Conservation (phyloP, 176 grass and related monocot genomes). For the Zoysia pacifica region DNA sequence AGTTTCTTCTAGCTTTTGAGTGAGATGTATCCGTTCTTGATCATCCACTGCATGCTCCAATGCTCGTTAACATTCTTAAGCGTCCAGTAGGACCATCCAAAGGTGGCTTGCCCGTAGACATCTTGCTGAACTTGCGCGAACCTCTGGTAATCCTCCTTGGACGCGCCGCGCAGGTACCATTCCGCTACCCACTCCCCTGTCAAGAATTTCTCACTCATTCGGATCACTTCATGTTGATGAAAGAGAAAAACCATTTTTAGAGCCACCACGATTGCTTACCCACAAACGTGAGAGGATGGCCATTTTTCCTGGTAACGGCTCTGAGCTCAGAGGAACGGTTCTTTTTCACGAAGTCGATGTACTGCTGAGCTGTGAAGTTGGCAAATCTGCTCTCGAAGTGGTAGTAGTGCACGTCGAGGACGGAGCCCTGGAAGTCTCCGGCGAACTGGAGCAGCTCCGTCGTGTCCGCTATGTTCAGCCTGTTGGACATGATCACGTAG, state of each 20-base stretch:
- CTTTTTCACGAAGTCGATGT: conserved; percentile 50
- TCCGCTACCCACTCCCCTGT: conserved; percentile 62
- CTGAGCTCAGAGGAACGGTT: conserved; percentile 28
- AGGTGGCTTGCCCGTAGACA: conserved; percentile 54
- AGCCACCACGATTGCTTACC: conserved; percentile 22
- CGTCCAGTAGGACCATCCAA: conserved; percentile 78
- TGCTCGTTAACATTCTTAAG: conserved; percentile 52
- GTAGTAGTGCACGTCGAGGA: conserved; percentile 73
- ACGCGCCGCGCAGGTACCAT: conserved; percentile 19
- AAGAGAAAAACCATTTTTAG: neutral
- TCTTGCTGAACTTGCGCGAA: conserved; percentile 49
- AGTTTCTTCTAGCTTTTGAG: conserved; percentile 3
- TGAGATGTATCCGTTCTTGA: conserved; percentile 59
- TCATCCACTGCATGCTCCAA: conserved; percentile 86
- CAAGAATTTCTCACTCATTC: neutral
- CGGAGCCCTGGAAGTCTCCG: conserved; percentile 2
- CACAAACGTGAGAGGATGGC: conserved; percentile 50
- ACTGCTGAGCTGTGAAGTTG: conserved; percentile 50
- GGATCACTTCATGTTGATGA: neutral
- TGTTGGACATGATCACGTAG: conserved; percentile 75
- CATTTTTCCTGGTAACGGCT: conserved; percentile 27
- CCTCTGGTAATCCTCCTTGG: conserved; percentile 32
- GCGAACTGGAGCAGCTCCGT: conserved; percentile 59
- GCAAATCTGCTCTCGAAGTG: conserved; percentile 35
- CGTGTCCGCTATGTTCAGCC: conserved; percentile 23